A percentile compares a stretch with the other conserved stretches of the same genome.
Evolutionary conservation across 495 filamentous ascomycete genomes (phyloP).

Genomic region (Aspergillus conjunctus): DNA sequence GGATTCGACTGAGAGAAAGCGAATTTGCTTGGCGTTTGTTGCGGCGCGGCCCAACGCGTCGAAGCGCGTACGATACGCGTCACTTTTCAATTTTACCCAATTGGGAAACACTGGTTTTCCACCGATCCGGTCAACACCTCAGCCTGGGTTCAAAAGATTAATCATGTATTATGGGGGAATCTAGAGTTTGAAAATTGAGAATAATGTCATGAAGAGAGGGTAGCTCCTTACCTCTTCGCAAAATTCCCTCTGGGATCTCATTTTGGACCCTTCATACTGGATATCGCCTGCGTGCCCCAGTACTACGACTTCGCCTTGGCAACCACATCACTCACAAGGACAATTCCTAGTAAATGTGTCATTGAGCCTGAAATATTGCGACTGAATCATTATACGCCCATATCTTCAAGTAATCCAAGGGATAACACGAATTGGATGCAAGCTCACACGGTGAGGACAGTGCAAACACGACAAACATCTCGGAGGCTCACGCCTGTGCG

Average conservation of each 20-base stretch:
- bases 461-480: slow-evolving; percentile 31
- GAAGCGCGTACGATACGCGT: slow-evolving; percentile 29
- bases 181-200: not conserved
- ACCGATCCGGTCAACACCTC: not conserved
- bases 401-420: too few relatives aligned
- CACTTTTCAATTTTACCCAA: slow-evolving; percentile 40
- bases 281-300: too few relatives aligned
- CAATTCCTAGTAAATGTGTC: too few relatives aligned
- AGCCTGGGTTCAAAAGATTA: not conserved
- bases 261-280: too few relatives aligned
- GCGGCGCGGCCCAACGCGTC: slow-evolving; percentile 31
- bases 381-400: too few relatives aligned
- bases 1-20: slow-evolving; percentile 14
- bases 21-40: slow-evolving; percentile 27
- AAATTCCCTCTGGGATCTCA: too few relatives aligned
- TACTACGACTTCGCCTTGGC: too few relatives aligned
- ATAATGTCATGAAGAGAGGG: not conserved
- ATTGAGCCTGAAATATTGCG: too few relatives aligned
- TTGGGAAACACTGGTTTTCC: slow-evolving; percentile 23
- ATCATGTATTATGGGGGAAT: not conserved
- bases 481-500: slow-evolving; percentile 22
- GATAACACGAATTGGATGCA: too few relatives aligned
- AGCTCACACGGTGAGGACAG: too few relatives aligned
- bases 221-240: too few relatives aligned
- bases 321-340: too few relatives aligned